These are phyloP conservation scores for Boletus pseudopeckii DNA, from an alignment of 768 basidiomycete species.

Conservation along the genomic window DNA sequence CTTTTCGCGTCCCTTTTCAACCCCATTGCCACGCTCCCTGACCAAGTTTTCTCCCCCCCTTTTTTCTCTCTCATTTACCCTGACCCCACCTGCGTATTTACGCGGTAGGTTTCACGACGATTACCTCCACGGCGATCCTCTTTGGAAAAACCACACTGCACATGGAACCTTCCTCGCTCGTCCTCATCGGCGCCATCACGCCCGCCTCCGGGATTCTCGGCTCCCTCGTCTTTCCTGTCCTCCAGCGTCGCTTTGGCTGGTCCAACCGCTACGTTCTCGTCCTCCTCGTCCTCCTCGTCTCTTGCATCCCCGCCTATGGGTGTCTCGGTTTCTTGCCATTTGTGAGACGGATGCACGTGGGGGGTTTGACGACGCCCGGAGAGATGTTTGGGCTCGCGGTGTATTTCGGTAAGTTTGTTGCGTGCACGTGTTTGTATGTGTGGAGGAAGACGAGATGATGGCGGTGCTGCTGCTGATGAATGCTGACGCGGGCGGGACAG, in stretches of 20 bases:
- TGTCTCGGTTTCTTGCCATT: constrained; percentile 71
- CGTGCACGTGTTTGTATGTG: background rate
- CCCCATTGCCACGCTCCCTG: background rate
- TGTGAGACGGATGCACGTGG: constrained; percentile 50
- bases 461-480: background rate
- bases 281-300: constrained; percentile 62
- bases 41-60: background rate
- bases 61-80: background rate
- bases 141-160: constrained; percentile 87
- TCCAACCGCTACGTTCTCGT: constrained; percentile 67
- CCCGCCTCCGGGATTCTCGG: constrained; percentile 78
- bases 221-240: constrained; percentile 72
- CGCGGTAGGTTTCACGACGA: constrained; percentile 76
- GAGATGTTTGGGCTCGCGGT: constrained; percentile 86
- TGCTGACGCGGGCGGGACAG: constrained; percentile 28
- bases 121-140: constrained; percentile 87
- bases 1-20: background rate
- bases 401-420: constrained; percentile 64
- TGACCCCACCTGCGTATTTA: too few relatives aligned
- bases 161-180: constrained; percentile 74
- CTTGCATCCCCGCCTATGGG: constrained; percentile 73
- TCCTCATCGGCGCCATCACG: constrained; percentile 76
- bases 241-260: constrained; percentile 66
- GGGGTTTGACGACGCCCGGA: constrained; percentile 70
- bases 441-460: background rate